Percentiles rank a stretch among this genome's conserved stretches.
Evolutionary conservation across 2,329 filamentous ascomycete species (phyloP).

Genomic region (Tolypocladium tundrense): DNA sequence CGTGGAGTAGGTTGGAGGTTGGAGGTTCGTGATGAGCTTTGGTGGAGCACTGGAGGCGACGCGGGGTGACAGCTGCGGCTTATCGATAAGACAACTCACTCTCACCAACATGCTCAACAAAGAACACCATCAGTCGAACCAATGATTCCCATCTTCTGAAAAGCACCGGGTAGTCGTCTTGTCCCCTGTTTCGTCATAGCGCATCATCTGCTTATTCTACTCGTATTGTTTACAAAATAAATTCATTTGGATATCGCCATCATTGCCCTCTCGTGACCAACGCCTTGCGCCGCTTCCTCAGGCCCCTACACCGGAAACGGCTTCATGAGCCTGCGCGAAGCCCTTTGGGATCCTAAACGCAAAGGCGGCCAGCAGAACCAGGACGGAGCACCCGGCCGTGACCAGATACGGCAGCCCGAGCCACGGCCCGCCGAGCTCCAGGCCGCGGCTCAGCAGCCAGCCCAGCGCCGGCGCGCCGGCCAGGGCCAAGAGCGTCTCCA

Average conservation of each 20-base stretch:
- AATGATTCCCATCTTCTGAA: too few species aligned
- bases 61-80: not conserved
- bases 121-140: not conserved
- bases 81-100: not conserved
- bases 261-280: not conserved
- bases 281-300: not conserved
- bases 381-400: constrained; percentile 20
- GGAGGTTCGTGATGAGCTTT: not conserved
- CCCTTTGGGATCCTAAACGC: constrained; percentile 14
- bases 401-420: constrained; percentile 39
- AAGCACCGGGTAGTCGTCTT: too few species aligned
- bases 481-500: constrained; percentile 39
- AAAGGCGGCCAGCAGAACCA: constrained; percentile 19
- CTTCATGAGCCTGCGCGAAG: constrained; percentile 4
- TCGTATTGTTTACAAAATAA: not conserved
- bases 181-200: not conserved
- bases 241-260: not conserved
- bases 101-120: not conserved
- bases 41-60: not conserved
- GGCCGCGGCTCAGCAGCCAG: constrained; percentile 32
- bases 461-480: constrained; percentile 35
- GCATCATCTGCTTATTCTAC: too few species aligned
- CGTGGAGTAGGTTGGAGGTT: not conserved
- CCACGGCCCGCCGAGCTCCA: constrained; percentile 35
- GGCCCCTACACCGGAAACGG: not conserved